These are phyloP conservation scores for Rosa hybrid DNA, from an alignment of 331 rosid species.

Conservation along the genomic window DNA sequence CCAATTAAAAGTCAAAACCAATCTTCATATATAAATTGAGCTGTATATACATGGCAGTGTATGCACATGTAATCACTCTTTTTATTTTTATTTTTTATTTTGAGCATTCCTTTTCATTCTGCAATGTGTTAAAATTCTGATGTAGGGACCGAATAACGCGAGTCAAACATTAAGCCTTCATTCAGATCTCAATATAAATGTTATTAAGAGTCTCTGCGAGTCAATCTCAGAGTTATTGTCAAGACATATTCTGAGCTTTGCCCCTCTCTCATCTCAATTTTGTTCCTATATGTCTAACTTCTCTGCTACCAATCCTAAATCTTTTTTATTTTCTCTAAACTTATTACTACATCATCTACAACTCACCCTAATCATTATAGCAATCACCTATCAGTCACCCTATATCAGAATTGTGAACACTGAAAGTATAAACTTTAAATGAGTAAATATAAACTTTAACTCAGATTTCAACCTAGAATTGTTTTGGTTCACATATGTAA, in stretches of 20 bases:
- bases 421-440: background rate
- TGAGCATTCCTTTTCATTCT: too few relatives aligned
- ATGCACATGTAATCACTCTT: too few relatives aligned
- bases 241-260: background rate
- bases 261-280: background rate
- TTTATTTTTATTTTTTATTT: too few relatives aligned
- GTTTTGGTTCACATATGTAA: background rate
- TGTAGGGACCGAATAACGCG: too few relatives aligned
- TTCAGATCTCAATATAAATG: background rate
- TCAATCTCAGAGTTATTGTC: background rate
- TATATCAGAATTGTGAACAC: background rate
- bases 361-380: background rate
- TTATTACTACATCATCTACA: background rate
- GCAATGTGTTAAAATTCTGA: too few relatives aligned
- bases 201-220: background rate
- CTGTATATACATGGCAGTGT: too few relatives aligned
- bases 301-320: background rate
- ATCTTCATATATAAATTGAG: too few relatives aligned
- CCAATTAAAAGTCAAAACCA: too few relatives aligned
- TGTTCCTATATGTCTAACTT: background rate
- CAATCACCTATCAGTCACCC: background rate
- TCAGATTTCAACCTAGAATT: background rate
- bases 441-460: too few relatives aligned
- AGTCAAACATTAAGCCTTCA: too few relatives aligned
- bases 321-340: background rate